These are phyloP conservation scores for Panicum virgatum DNA, from an alignment of 202 grass and related monocot species.

Conservation along the genomic window DNA sequence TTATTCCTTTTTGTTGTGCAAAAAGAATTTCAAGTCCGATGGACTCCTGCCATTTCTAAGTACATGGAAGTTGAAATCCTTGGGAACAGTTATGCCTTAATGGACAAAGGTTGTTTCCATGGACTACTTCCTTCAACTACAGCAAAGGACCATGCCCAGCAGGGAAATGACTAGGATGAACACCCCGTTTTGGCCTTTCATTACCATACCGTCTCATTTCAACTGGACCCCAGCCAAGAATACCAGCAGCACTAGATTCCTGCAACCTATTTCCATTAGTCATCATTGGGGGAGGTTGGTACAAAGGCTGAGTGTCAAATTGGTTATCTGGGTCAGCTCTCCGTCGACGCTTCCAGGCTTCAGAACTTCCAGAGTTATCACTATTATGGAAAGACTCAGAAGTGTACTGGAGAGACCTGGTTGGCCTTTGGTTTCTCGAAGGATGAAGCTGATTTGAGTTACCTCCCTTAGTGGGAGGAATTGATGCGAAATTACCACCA, in stretches of 20 bases:
- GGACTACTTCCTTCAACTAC: slow-evolving; percentile 43
- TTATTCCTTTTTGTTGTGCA: slow-evolving; percentile 40
- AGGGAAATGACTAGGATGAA: slow-evolving; percentile 64
- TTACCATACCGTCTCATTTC: slow-evolving; percentile 78
- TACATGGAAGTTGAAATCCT: slow-evolving; percentile 34
- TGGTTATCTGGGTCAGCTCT: slow-evolving; percentile 68
- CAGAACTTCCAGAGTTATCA: slow-evolving; percentile 72
- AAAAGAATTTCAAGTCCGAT: slow-evolving; percentile 41
- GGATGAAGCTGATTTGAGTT: slow-evolving; percentile 63
- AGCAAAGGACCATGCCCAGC: slow-evolving; percentile 63
- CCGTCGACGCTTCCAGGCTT: slow-evolving; percentile 87
- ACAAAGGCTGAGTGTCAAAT: slow-evolving; percentile 46
- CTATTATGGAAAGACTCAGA: slow-evolving; percentile 66
- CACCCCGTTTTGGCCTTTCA: slow-evolving; percentile 73
- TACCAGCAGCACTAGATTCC: slow-evolving; percentile 77
- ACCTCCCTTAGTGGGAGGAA: slow-evolving; percentile 38
- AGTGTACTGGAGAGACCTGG: slow-evolving; percentile 59
- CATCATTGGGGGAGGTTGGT: slow-evolving; percentile 50
- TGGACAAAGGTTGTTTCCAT: slow-evolving; percentile 35
- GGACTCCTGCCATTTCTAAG: slow-evolving; percentile 15
- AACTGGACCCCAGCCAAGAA: slow-evolving; percentile 82
- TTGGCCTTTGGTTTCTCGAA: slow-evolving; percentile 73
- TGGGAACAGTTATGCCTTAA: slow-evolving; percentile 24
- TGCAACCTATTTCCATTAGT: slow-evolving; percentile 70
- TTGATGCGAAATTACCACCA: slow-evolving; percentile 53